Evolutionary conservation across 495 filamentous ascomycete species (phyloP).

Genomic region (Rhypophila decipiens): DNA sequence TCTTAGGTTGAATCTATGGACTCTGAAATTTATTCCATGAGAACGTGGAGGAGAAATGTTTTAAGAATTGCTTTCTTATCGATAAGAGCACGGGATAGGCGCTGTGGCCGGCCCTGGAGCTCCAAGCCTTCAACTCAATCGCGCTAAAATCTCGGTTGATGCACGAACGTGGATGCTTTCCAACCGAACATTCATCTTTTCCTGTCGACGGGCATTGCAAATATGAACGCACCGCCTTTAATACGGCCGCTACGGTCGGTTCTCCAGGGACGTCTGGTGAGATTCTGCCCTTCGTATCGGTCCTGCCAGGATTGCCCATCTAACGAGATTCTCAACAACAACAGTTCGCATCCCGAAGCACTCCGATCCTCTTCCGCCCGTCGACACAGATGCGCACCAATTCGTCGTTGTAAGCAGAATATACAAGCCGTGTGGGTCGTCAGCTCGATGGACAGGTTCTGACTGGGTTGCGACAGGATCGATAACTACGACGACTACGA

Average conservation of each 20-base stretch:
- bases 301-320: background rate
- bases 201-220: conserved; percentile 12
- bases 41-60: background rate
- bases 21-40: background rate
- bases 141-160: conserved; percentile 10
- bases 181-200: conserved; percentile 13
- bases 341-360: conserved; percentile 13
- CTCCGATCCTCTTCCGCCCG: background rate
- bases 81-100: conserved; percentile 24
- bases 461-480: background rate
- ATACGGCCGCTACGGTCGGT: conserved; percentile 26
- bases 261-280: conserved; percentile 25
- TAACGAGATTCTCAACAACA: conserved; percentile 10
- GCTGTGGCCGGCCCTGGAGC: background rate
- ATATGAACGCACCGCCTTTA: conserved; percentile 29
- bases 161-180: conserved; percentile 1
- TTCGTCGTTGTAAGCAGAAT: too few species aligned
- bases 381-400: conserved; percentile 19
- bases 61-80: conserved; percentile 18
- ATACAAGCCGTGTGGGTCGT: too few species aligned
- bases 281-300: background rate
- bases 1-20: background rate
- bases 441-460: too few species aligned
- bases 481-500: background rate
- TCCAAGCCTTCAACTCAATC: background rate